Base-by-base conservation (phyloP, 2,329 filamentous ascomycete genomes). In the Sarocladiaceae sp. region DNA sequence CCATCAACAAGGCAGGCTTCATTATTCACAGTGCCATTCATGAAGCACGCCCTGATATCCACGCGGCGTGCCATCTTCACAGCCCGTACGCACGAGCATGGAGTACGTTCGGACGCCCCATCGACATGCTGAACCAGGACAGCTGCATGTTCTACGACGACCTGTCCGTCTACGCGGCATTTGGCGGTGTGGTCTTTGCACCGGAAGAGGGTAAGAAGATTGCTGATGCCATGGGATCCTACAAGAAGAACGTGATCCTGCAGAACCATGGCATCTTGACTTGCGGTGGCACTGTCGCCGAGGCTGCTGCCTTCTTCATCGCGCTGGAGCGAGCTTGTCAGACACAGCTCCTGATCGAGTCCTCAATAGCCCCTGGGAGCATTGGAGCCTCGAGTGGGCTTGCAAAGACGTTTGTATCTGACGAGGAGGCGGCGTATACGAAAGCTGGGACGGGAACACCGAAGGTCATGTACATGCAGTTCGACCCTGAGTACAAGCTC, bases 201-300 rank as follows among this genome's bases (percentile, higher is more conserved):
- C 50, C 76, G 64, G 58, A 85, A 42, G 83, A 88, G 56, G 82
- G 82, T 1, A 62, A 73, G 41, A 66, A 73, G 16, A 77, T 88
- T 37, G 83, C 83, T 0, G 65, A 64, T 3, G 77, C 82, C 0
- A 63, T 88, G 4, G 84, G 83, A 0, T 50, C 51, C 2, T 59
- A 66, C 0, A 75, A 74, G 47, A 83, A 74, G 57, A 81, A 72
- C 1, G 69, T 78, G 51, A 82, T 87, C 26, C 61, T 88, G 37
- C 68, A 80, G 46, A 88, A 88, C 56, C 84, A 88, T 53, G 84
- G 84, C 0, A 61, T 88, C 11, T 53, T 88, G 41, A 87, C 82
- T 0, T 82, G 85, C 0, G 84, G 84, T 0, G 54, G 59, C 3
- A 88, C 82, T 0, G 83, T 88, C 2, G 84, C 88, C 51, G 84